These are phyloP conservation scores for Gossypium arboreum DNA, from an alignment of 345 rosid species.

Conservation along the genomic window DNA sequence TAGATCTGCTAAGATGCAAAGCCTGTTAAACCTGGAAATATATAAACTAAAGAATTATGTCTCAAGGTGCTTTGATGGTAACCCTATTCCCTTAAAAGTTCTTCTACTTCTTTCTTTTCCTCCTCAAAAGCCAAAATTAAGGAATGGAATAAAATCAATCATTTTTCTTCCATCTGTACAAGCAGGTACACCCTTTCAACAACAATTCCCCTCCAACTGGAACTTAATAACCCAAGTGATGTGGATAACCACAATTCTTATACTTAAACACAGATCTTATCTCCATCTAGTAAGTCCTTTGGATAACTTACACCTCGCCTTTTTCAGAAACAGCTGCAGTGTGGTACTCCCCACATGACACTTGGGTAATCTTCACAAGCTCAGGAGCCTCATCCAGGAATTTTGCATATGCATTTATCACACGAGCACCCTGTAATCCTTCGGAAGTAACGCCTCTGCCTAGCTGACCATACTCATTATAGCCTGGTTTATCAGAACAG, in stretches of 20 bases:
- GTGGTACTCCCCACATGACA: slow-evolving; percentile 98
- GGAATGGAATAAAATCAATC: not conserved
- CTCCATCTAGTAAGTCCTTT: slow-evolving; percentile 38
- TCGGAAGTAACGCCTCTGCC: slow-evolving; percentile 96
- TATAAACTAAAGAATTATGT: not conserved
- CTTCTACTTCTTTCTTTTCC: not conserved
- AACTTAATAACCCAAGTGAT: slow-evolving; percentile 36
- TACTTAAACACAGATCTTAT: slow-evolving; percentile 41
- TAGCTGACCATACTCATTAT: slow-evolving; percentile 93
- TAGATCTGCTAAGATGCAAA: not conserved
- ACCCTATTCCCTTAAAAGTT: not conserved
- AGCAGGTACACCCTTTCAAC: not conserved
- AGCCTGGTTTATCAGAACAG: slow-evolving; percentile 54
- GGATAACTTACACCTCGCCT: slow-evolving; percentile 97
- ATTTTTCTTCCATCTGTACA: not conserved
- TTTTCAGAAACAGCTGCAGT: slow-evolving; percentile 82
- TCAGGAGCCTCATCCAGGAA: slow-evolving; percentile 97
- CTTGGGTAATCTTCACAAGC: slow-evolving; percentile 74
- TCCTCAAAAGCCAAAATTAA: slow-evolving; percentile 3
- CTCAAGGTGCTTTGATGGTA: not conserved
- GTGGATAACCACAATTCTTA: slow-evolving; percentile 45
- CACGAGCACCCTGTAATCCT: slow-evolving; percentile 83
- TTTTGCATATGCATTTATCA: slow-evolving; percentile 71
- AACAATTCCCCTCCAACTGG: not conserved
- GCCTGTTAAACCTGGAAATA: not conserved